phyloP scores from a whole-genome alignment of 148 eudicot species.

The Cornus florida region DNA sequence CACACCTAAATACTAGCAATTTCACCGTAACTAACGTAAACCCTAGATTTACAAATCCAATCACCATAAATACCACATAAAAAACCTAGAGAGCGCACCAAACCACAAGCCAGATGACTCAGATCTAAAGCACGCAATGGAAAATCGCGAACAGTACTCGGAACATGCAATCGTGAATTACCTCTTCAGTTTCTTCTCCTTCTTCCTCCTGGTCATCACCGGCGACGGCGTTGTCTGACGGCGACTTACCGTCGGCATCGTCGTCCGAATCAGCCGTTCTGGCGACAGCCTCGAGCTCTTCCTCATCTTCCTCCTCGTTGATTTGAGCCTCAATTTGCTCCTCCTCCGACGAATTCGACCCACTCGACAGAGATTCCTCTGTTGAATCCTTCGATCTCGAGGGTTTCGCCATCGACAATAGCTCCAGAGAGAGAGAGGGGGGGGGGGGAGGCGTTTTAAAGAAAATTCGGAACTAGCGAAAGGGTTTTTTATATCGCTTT shows the following conservation, averaged over 20 bases:
- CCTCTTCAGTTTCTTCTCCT: conserved; percentile 33
- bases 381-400: conserved; percentile 43
- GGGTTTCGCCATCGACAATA: conserved; percentile 46
- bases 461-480: background rate
- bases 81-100: background rate
- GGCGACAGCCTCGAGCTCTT: conserved; percentile 69
- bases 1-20: background rate
- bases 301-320: conserved; percentile 59
- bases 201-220: conserved; percentile 27
- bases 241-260: conserved; percentile 22
- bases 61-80: background rate
- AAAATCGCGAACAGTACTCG: background rate
- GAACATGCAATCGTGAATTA: background rate
- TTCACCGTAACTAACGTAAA: background rate
- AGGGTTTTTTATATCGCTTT: background rate
- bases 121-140: background rate
- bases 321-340: conserved; percentile 46
- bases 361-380: conserved; percentile 33
- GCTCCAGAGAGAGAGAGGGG: background rate
- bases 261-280: conserved; percentile 43
- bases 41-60: conserved; percentile 8
- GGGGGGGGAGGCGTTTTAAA: background rate
- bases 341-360: conserved; percentile 50
- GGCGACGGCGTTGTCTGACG: conserved; percentile 16
- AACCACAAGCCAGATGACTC: background rate